These are phyloP conservation scores for Mortierella alpina DNA, from an alignment of 192 early-diverging fungal genomes.

Conservation along the genomic window DNA sequence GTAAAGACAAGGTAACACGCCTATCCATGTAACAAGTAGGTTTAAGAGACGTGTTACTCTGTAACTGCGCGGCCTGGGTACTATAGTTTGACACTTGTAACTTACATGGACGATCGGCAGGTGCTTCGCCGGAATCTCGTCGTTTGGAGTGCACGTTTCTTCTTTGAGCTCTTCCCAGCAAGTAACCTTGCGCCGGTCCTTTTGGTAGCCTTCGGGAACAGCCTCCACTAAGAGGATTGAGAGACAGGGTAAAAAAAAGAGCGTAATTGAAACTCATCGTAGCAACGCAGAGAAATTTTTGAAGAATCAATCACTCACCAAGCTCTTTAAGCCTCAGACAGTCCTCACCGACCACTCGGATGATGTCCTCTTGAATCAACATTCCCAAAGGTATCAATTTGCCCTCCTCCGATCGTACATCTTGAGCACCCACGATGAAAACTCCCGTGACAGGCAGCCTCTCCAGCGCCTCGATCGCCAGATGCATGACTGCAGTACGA, in stretches of 20 bases:
- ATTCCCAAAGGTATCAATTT: conserved; percentile 81
- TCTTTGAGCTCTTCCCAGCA: conserved; percentile 44
- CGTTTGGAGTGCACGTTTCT: conserved; percentile 53
- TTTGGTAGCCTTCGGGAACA: conserved; percentile 75
- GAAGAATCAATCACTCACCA: conserved; percentile 11
- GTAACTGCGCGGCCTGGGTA: background rate
- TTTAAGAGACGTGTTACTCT: background rate
- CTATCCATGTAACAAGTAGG: conserved; percentile 23
- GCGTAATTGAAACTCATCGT: too few species aligned
- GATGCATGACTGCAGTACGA: conserved; percentile 69
- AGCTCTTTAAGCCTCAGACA: conserved; percentile 69
- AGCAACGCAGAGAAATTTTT: too few species aligned
- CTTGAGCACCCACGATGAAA: conserved; percentile 77
- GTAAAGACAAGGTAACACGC: conserved; percentile 60
- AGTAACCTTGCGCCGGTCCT: conserved; percentile 58
- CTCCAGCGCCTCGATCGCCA: conserved; percentile 65
- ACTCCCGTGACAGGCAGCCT: conserved; percentile 72
- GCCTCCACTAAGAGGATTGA: conserved; percentile 60
- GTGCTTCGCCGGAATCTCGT: conserved; percentile 45
- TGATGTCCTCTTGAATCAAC: conserved; percentile 81
- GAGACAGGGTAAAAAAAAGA: background rate
- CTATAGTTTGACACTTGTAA: background rate
- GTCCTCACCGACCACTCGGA: conserved; percentile 62
- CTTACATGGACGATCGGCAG: conserved; percentile 71
- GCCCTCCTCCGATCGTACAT: conserved; percentile 67